Evolutionary conservation across 306 rosid species (phyloP).

Genomic region (Ochetophila trinervis): DNA sequence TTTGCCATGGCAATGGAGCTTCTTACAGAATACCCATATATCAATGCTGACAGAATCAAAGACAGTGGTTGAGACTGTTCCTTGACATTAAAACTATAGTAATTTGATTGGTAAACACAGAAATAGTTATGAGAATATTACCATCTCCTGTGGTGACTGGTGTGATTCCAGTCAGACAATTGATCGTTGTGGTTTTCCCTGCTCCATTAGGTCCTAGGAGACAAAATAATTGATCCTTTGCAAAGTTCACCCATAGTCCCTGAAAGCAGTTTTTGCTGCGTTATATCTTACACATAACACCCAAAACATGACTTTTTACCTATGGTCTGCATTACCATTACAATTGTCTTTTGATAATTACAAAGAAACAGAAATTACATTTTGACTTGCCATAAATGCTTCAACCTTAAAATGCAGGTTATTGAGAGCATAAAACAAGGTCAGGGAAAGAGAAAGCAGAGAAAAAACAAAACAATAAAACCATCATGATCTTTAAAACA

Average conservation of each 20-base stretch:
- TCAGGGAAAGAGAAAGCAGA: too few relatives aligned
- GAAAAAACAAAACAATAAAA: too few relatives aligned
- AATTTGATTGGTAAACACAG: background rate
- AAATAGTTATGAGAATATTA: slow-evolving; percentile 26
- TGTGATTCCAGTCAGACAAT: slow-evolving; percentile 83
- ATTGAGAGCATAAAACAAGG: too few relatives aligned
- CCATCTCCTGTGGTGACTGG: slow-evolving; percentile 87
- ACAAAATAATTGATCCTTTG: slow-evolving; percentile 83
- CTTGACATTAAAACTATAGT: background rate
- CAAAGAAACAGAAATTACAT: too few relatives aligned
- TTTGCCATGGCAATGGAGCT: slow-evolving; percentile 72
- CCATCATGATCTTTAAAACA: too few relatives aligned
- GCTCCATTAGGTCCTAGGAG: slow-evolving; percentile 96
- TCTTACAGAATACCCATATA: slow-evolving; percentile 69
- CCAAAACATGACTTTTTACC: too few relatives aligned
- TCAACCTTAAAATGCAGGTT: too few relatives aligned
- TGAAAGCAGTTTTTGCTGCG: slow-evolving; percentile 22
- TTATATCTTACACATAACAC: too few relatives aligned
- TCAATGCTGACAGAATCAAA: slow-evolving; percentile 38
- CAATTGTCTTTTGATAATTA: too few relatives aligned
- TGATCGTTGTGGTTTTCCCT: slow-evolving; percentile 87
- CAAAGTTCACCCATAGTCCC: slow-evolving; percentile 87
- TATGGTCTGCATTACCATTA: too few relatives aligned
- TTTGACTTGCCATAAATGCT: too few relatives aligned
- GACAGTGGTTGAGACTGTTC: slow-evolving; percentile 3